These are phyloP conservation scores for Sambucus nigra DNA, from an alignment of 129 eudicot species.

Conservation along the genomic window DNA sequence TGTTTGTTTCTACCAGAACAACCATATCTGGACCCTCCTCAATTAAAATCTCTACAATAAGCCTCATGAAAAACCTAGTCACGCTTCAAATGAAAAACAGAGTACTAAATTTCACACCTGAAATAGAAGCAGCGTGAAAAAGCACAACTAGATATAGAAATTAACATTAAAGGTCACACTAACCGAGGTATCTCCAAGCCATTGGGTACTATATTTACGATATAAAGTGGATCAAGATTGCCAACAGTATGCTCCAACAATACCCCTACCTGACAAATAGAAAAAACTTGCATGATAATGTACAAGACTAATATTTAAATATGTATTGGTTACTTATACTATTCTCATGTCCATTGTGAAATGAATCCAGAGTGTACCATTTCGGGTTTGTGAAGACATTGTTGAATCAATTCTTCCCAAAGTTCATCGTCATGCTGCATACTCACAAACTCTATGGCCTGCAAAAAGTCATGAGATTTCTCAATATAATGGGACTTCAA, in stretches of 20 bases:
- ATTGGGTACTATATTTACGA: slow-evolving; percentile 85
- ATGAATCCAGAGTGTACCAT: slow-evolving; percentile 50
- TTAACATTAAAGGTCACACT: slow-evolving; percentile 17
- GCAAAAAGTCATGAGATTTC: slow-evolving; percentile 12
- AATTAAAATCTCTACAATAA: no score
- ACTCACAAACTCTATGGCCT: slow-evolving; percentile 94
- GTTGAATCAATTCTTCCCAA: slow-evolving; percentile 93
- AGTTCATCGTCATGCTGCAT: slow-evolving; percentile 97
- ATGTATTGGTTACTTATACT: slow-evolving; percentile 1
- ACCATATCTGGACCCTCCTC: no score
- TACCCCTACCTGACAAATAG: slow-evolving; percentile 67
- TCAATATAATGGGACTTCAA: background rate
- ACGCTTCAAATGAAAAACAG: no score
- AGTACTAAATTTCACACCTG: background rate
- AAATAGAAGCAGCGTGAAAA: no score
- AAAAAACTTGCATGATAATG: slow-evolving; percentile 2
- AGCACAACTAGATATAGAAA: background rate
- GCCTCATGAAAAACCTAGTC: no score
- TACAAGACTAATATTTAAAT: background rate
- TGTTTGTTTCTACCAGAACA: no score
- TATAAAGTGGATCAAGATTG: slow-evolving; percentile 91
- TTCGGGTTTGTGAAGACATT: slow-evolving; percentile 83
- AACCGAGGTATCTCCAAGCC: slow-evolving; percentile 97
- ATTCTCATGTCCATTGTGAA: slow-evolving; percentile 2
- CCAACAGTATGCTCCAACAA: slow-evolving; percentile 98